phyloP scores from a whole-genome alignment of 164 flowering plant species.

The Magnolia officinalis region DNA sequence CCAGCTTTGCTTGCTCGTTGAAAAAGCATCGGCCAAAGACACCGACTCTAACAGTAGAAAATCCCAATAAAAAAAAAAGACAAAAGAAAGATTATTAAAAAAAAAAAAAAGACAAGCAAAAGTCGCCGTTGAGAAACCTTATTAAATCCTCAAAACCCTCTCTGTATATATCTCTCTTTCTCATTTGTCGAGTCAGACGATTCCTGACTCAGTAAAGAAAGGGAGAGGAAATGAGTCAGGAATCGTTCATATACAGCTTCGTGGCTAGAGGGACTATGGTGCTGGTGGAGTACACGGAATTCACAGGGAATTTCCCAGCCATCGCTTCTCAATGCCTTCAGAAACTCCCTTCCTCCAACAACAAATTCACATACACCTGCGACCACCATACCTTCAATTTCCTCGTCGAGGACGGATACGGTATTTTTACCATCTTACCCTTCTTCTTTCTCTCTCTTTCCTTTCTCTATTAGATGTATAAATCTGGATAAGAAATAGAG shows the following conservation, averaged over 20 bases:
- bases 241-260: conserved; percentile 78
- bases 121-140: not conserved
- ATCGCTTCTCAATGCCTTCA: conserved; percentile 78
- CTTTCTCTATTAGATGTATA: too few relatives aligned
- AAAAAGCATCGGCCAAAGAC: not conserved
- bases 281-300: conserved; percentile 75
- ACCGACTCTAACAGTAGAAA: not conserved
- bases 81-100: not conserved
- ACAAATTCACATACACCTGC: conserved; percentile 77
- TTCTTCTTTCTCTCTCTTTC: not conserved
- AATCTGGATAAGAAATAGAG: too few relatives aligned
- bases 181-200: not conserved
- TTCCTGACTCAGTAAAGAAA: not conserved
- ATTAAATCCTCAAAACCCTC: not conserved
- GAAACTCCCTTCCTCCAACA: conserved; percentile 64
- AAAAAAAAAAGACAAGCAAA: not conserved
- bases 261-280: conserved; percentile 84
- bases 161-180: not conserved
- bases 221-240: conserved; percentile 45
- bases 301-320: conserved; percentile 83
- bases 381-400: conserved; percentile 81
- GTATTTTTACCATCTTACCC: conserved; percentile 21
- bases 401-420: conserved; percentile 75
- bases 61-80: not conserved
- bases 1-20: not conserved